phyloP scores from a whole-genome alignment of 176 grass and related monocot genomes.

The Saccharum spontaneum region DNA sequence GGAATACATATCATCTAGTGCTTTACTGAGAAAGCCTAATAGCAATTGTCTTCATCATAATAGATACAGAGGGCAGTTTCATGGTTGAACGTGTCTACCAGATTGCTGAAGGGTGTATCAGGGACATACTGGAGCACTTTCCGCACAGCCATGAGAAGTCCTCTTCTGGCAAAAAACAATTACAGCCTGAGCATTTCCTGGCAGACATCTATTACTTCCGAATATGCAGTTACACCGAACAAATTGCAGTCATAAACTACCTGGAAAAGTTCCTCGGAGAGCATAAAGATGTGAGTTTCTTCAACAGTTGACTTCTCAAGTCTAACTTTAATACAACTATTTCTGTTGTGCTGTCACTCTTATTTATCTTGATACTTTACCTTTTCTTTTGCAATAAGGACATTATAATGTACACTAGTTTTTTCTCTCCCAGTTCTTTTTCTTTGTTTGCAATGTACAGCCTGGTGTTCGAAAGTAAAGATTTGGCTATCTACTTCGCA shows the following conservation, averaged over 20 bases:
- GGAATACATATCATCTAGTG: conserved; percentile 2
- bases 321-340: conserved; percentile 24
- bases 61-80: conserved; percentile 98
- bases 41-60: conserved; percentile 6
- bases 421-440: not conserved
- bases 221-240: conserved; percentile 96
- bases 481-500: conserved; percentile 36
- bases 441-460: not conserved
- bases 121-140: conserved; percentile 60
- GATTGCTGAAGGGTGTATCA: conserved; percentile 93
- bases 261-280: conserved; percentile 80
- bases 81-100: conserved; percentile 90
- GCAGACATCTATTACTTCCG: conserved; percentile 89
- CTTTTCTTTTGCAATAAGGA: not conserved
- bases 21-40: conserved; percentile 9
- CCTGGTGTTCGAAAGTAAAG: conserved; percentile 1
- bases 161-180: conserved; percentile 44
- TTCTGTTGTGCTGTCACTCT: not conserved
- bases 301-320: conserved; percentile 28
- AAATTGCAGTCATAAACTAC: conserved; percentile 94
- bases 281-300: conserved; percentile 73
- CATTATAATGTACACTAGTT: not conserved
- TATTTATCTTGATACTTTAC: not conserved
- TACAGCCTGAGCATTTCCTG: conserved; percentile 75
- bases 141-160: conserved; percentile 40